Percentiles rank a stretch among this genome's conserved stretches.
These are phyloP conservation scores for Gracilaria domingensis DNA, from an alignment of 23 red algal genomes.

Conservation along the genomic window DNA sequence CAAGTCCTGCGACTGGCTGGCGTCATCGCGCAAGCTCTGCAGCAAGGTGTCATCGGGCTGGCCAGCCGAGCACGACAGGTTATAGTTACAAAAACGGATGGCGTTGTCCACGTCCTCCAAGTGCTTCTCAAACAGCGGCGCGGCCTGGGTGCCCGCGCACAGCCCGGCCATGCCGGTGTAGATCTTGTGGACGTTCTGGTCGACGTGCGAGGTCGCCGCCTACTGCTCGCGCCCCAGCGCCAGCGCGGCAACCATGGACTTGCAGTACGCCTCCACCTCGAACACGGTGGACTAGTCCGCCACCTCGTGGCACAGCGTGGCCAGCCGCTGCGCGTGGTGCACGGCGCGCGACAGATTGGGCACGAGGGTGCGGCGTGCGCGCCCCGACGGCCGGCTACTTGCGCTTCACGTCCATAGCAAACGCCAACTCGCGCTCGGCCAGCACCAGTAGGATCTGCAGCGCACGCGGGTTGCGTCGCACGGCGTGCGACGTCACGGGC, in stretches of 20 bases:
- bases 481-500: too few relatives aligned
- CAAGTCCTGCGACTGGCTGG: too few relatives aligned
- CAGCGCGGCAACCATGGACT: constrained; percentile 59
- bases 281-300: constrained; percentile 48
- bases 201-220: constrained; percentile 42
- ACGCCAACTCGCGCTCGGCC: constrained; percentile 88
- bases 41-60: too few relatives aligned
- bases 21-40: too few relatives aligned
- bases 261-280: constrained; percentile 81
- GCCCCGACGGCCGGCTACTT: constrained; percentile 31
- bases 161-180: constrained; percentile 60
- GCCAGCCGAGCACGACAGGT: too few relatives aligned
- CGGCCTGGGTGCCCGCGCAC: constrained; percentile 35
- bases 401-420: constrained; percentile 87
- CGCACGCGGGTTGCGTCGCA: too few relatives aligned
- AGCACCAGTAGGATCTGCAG: too few relatives aligned
- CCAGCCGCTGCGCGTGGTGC: constrained; percentile 57
- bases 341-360: constrained; percentile 64
- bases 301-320: constrained; percentile 33
- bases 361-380: constrained; percentile 44
- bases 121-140: too few relatives aligned
- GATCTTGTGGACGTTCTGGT: constrained; percentile 51
- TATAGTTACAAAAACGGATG: too few relatives aligned
- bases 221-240: constrained; percentile 63
- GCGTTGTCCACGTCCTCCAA: too few relatives aligned